Conservation (phyloP, 176 grass and related monocot species). For the Eragrostis curvula region DNA sequence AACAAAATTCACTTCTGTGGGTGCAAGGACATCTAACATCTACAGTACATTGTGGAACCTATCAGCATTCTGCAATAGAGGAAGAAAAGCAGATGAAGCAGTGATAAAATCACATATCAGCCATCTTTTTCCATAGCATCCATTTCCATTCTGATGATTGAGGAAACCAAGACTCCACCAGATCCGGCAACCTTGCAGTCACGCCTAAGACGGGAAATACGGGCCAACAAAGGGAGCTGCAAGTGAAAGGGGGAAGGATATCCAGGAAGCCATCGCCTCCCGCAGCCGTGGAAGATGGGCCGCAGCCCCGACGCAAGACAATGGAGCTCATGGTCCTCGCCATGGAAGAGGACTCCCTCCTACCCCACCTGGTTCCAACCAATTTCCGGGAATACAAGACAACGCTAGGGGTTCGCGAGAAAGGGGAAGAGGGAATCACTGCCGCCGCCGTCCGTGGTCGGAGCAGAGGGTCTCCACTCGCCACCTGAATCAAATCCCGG, state of each 20-base stretch:
- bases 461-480: not conserved
- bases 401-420: not conserved
- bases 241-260: not conserved
- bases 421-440: not conserved
- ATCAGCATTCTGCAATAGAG: not conserved
- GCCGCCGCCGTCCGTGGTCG: too few species aligned
- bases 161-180: not conserved
- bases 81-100: not conserved
- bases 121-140: too few species aligned
- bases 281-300: not conserved
- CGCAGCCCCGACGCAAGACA: too few species aligned
- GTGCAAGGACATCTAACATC: constrained; percentile 4
- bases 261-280: not conserved
- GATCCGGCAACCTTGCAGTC: not conserved
- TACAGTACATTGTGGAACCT: not conserved
- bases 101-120: not conserved
- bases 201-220: not conserved
- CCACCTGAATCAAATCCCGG: constrained; percentile 11
- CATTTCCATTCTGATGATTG: not conserved
- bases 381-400: too few species aligned
- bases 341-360: too few species aligned
- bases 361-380: too few species aligned
- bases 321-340: too few species aligned
- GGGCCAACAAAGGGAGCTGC: not conserved
- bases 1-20: not conserved